Base-by-base conservation (phyloP, 2,329 filamentous ascomycete genomes). In the Pestalotiopsis sp. region DNA sequence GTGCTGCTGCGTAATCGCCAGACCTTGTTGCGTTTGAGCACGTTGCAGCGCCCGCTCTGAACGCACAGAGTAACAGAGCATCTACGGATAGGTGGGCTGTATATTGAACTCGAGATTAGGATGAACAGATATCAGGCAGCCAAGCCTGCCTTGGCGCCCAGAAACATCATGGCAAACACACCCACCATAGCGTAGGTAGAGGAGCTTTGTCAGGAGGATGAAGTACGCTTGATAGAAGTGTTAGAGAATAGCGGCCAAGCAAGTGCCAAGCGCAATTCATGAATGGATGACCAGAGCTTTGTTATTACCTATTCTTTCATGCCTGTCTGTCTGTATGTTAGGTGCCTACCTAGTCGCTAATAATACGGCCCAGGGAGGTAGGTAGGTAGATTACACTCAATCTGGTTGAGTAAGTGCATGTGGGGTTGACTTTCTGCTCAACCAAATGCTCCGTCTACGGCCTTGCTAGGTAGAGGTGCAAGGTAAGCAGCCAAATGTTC, bases 21-120 rank as follows among this genome's bases (percentile, higher is more conserved):
- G 31, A 20, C 13, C n/a, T 38, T 62, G 59, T 14, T 62, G 25
- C 13, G 36, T 62, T 31, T 62, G 25, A 62, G 27, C 27, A 38
- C n/a, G 36, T 36, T 36, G 31, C 27, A 20, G 27, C 31, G n/a
- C 31, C 14, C 38, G 59, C 31, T 62, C 59, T n/a, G 36, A 62
- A 62, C 31, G 31, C 59, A 27, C 59, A 62, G 59, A 27, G 59
- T 36, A 60, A 27, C 56, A 36, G 31, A 17, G 41, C 17, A 60
- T 27, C 57, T 23, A 27, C 57, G 25, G 31, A n/a, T 60, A 31
- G 25, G 57, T 27, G 23, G 57, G 25, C 31, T 36, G 14, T 65
- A 65, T 65, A 27, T 65, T 45, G 62, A 65, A 38, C 25, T 45
- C 39, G 23, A 65, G n/a, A 65, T 65, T 65, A 39, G 45, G 45